Base-by-base conservation (phyloP, 2,329 filamentous ascomycete genomes). In the Apiospora pterosperma region DNA sequence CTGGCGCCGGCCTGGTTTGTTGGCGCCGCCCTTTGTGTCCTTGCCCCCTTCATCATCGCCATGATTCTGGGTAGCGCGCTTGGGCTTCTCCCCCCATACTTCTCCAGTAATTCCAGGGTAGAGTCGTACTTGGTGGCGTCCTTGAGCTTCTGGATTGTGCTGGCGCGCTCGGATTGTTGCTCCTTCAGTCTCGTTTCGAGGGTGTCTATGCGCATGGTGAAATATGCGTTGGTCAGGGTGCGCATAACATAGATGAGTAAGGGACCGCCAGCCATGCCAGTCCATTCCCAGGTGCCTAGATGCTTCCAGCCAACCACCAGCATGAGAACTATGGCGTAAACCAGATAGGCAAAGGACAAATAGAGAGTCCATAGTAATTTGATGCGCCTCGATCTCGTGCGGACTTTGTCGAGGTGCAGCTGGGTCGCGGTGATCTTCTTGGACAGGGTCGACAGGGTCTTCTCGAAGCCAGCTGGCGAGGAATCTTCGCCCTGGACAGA, bases 101-200 rank as follows among this genome's bases (percentile, higher is more conserved):
- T 99, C 73, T 98, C 92, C 12, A 99, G 86, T 66, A 99, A 80
- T 75, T 97, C 89, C 73, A 96, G 88, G 1, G 96, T 99, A 36
- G 94, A 96, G 78, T 98, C 92, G 80, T 97, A 99, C 77, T 92
- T 97, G 38, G 96, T 99, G 31, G 94, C 94, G 65, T 91, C 89
- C 79, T 99, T 99, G 68, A 99, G 87, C 78, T 94, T 94, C 76
- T 97, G 91, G 69, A 99, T 98, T 2, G 94, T 97, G 71, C 88
- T 88, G 65, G 92, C 88, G 63, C 95, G 89, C 77, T 97, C 92
- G 63, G 88, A 87, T 72, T 94, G 88, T 39, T 94, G 85, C 23
- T 86, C 86, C 71, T 95, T 90, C 36, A 98, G 84, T 44, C 90
- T 85, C 42, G 83, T 77, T 69, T 90, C 87, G 12, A 92, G 84